A percentile compares a stretch with the other conserved stretches of the same genome.
phyloP scores from a whole-genome alignment of 768 basidiomycete genomes.

The Lepiota brunneoincarnata region DNA sequence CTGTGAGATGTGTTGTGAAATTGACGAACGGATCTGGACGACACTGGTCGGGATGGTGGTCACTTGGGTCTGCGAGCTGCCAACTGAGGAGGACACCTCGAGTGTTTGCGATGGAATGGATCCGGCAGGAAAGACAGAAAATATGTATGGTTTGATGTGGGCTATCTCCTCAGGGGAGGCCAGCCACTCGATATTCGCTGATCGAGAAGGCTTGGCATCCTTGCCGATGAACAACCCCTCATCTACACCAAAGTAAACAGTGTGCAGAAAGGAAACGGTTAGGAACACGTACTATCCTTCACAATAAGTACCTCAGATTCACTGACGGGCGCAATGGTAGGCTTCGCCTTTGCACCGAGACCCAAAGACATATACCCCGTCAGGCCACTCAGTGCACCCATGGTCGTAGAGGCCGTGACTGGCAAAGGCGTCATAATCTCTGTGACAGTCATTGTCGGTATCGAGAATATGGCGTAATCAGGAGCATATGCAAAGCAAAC shows the following conservation, averaged over 20 bases:
- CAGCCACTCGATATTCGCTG: constrained; percentile 64
- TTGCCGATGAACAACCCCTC: constrained; percentile 64
- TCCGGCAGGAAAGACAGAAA: constrained; percentile 72
- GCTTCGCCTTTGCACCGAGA: constrained; percentile 71
- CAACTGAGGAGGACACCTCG: constrained; percentile 21
- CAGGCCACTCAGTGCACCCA: constrained; percentile 76
- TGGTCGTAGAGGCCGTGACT: constrained; percentile 44
- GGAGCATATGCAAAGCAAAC: constrained; percentile 80
- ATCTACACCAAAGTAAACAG: constrained; percentile 36
- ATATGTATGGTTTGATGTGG: constrained; percentile 73
- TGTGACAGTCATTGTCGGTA: constrained; percentile 53
- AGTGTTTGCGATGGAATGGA: constrained; percentile 37
- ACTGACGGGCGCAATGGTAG: constrained; percentile 50
- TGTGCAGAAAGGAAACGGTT: not conserved
- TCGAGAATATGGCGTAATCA: constrained; percentile 71
- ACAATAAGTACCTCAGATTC: constrained; percentile 68
- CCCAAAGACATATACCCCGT: constrained; percentile 87
- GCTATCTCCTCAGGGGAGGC: constrained; percentile 86
- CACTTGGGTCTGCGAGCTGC: constrained; percentile 25
- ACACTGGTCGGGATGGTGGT: constrained; percentile 53
- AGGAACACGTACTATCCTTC: constrained; percentile 66
- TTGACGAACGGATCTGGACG: constrained; percentile 68
- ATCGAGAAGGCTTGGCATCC: constrained; percentile 53
- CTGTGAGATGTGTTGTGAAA: constrained; percentile 61
- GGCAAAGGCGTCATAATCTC: constrained; percentile 54